Evolutionary conservation across 192 early-diverging fungal species (phyloP), one percentile per base, ranked within the genome.

Genomic region (Lunasporangiospora selenospora): DNA sequence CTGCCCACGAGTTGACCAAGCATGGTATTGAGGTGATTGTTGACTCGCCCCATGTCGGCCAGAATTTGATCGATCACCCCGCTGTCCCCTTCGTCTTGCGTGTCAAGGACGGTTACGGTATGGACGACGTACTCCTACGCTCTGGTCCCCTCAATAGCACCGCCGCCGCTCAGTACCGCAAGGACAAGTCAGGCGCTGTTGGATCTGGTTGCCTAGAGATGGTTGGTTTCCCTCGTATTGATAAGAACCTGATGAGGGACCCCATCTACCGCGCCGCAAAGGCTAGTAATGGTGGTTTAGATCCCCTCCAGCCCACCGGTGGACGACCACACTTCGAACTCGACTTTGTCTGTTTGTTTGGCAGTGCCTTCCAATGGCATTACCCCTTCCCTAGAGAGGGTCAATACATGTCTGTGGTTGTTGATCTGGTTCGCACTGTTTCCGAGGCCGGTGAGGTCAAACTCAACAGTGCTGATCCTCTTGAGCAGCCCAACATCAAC

Each of bases 31-130:
- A 56, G 4, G 18, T 43, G 26, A 40, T 67, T 48, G 54, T 67
- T 24, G 65, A 67, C 31, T 58, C 54, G 39, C 65, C 40, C 24
- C 65, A 67, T 58, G 65, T 67, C 8, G 65, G 65, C 41, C 41
- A 45, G 31, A 56, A 50, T 51, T 64, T 50, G 31, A n/a, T 50
- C 40, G 52, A 53, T 34, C 46, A 50, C 51, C 52, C 51, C 29
- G 49, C 10, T 34, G 52, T 53, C 37, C 52, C 59, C 34, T 61
- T 61, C 37, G 59, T 61, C 36, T 26, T 61, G 16, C 59, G 37
- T 24, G 59, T 61, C 23, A 61, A 61, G 59, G 59, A 61, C 37
- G 47, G 47, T 38, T 61, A 40, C n/a, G 59, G 59, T 51, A 61
- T 61, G 59, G 59, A 61, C 32, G 59, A 61, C 47, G 12, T 38